phyloP scores from a whole-genome alignment of 768 basidiomycete species.

The Nidularia pulvinata region DNA sequence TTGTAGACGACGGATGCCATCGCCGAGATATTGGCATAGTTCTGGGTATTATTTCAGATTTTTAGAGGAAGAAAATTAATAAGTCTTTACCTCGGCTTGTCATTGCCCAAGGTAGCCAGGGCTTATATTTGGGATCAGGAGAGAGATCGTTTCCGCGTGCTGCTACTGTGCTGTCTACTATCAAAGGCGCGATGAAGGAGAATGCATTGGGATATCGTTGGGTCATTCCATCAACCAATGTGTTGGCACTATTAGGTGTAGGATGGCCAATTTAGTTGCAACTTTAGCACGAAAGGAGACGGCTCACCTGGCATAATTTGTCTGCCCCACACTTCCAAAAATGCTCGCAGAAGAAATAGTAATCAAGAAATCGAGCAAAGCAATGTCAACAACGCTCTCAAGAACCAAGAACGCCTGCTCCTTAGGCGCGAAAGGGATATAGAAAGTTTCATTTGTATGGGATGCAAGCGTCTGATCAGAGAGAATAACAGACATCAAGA shows the following conservation, averaged over 20 bases:
- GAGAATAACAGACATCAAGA: slow-evolving; percentile 26
- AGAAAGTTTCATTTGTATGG: slow-evolving; percentile 23
- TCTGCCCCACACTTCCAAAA: slow-evolving; percentile 33
- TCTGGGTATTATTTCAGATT: slow-evolving; percentile 8
- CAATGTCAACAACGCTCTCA: slow-evolving; percentile 17
- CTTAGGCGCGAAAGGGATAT: slow-evolving; percentile 21
- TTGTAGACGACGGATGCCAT: slow-evolving; percentile 24
- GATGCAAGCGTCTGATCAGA: slow-evolving; percentile 25
- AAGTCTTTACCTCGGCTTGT: neutral
- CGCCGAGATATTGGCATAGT: slow-evolving; percentile 24
- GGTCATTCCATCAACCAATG: slow-evolving; percentile 21
- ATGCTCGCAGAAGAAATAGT: slow-evolving; percentile 27
- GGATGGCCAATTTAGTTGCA: neutral
- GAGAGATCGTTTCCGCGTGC: neutral
- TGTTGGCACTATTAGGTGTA: slow-evolving; percentile 22
- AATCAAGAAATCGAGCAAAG: slow-evolving; percentile 30
- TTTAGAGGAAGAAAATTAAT: neutral
- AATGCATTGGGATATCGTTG: slow-evolving; percentile 22
- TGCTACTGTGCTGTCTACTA: slow-evolving; percentile 13
- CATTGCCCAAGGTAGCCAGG: neutral
- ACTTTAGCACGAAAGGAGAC: neutral
- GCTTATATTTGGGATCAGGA: neutral
- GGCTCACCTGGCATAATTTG: slow-evolving; percentile 31
- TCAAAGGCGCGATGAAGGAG: slow-evolving; percentile 25
- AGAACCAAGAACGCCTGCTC: slow-evolving; percentile 21